Evolutionary conservation across 1,284 basidiomycete species (phyloP), one percentile per base, ranked within the genome.

Genomic region (Fomitopsis schrenkii): DNA sequence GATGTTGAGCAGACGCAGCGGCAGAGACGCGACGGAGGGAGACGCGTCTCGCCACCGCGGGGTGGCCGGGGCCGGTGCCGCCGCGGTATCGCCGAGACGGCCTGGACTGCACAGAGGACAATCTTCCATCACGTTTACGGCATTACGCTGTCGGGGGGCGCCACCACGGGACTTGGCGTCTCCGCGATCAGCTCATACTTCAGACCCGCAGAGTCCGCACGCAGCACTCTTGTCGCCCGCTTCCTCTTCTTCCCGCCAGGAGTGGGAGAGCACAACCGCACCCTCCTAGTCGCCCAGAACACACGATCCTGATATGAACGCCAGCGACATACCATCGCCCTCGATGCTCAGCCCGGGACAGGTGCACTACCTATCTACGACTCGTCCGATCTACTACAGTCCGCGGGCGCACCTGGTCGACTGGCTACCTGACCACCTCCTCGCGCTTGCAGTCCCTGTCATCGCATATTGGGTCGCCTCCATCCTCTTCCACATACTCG

Each of bases 391-490:
- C 48, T 74, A 74, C 67, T 74, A 72, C 59, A 61, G 62, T 45
- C 69, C 68, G 1, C 41, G 62, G 6, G 55, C 65, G 14, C 35
- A 64, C 15, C 59, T 74, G 35, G 10, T 70, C 28, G 38, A 65
- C 17, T 67, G 58, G 59, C 35, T 68, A 7, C 62, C 90, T 1
- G 97, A 98, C 79, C 82, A 88, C 62, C 70, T 84, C 64, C 77
- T 96, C 45, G 84, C 93, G 3, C 79, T 98, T 58, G 80, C 85
- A 4, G 82, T 87, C 0, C 96, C 97, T 1, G 71, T 98, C 62
- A 61, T 91, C 62, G 85, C 88, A n/a, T 98, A 99, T 79, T 99
- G 97, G 97, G 67, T 76, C 3, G 76, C 90, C 48, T 95, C 94
- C 2, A 77, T 91, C 60, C 75, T 92, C 72, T 99, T 97, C 79